phyloP scores from a whole-genome alignment of 148 eudicot genomes.

The Suaeda aralocaspica region DNA sequence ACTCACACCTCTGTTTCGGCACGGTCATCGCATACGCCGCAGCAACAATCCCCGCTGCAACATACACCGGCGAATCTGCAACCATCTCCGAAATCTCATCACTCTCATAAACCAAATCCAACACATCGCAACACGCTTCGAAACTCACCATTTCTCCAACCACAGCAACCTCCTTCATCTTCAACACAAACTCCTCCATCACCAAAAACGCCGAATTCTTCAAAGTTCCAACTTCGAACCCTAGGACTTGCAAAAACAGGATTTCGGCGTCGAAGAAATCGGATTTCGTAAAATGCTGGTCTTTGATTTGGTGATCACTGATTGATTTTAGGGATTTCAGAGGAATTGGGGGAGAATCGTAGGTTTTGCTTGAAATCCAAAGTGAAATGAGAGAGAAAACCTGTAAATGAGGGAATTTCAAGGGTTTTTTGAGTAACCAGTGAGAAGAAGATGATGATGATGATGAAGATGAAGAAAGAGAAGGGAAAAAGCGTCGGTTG shows the following conservation, averaged over 20 bases:
- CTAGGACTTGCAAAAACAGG: conserved; percentile 33
- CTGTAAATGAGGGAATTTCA: conserved; percentile 61
- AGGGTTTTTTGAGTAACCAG: conserved; percentile 59
- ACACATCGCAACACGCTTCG: conserved; percentile 67
- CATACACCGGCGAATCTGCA: conserved; percentile 29
- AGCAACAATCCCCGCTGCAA: conserved; percentile 55
- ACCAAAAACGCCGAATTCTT: conserved; percentile 37
- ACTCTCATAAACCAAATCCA: conserved; percentile 78
- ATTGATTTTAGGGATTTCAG: conserved; percentile 51
- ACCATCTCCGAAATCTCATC: conserved; percentile 43
- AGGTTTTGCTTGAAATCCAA: conserved; percentile 84
- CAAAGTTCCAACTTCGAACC: conserved; percentile 60
- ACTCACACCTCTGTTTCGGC: conserved; percentile 63
- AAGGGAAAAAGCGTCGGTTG: conserved; percentile 56
- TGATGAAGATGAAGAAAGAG: conserved; percentile 27
- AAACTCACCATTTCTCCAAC: conserved; percentile 55
- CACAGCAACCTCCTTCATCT: conserved; percentile 58
- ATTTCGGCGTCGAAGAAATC: conserved; percentile 73
- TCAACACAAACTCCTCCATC: conserved; percentile 54
- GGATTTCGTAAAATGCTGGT: conserved; percentile 61
- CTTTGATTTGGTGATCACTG: conserved; percentile 52
- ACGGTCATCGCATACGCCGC: conserved; percentile 58
- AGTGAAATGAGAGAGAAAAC: conserved; percentile 70
- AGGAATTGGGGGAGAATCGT: conserved; percentile 51
- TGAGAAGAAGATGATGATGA: too few species aligned